Base-by-base conservation (phyloP, 495 filamentous ascomycete species). In the Hyaloscypha finlandica region DNA sequence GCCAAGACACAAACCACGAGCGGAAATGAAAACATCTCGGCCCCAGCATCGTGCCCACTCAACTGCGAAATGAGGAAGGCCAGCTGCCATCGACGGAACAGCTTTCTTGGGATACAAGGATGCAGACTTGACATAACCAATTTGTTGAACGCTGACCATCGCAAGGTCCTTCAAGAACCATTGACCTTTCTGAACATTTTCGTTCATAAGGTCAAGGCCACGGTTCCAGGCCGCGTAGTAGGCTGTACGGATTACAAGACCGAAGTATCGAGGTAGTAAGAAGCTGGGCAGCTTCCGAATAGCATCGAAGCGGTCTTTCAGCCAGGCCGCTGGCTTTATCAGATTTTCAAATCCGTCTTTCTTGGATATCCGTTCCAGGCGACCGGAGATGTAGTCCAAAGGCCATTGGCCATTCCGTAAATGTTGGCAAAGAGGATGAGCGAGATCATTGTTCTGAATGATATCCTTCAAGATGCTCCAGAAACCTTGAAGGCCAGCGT, bases 31-130 rank as follows among this genome's bases (percentile, higher is more conserved):
- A 16, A 96, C 89, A 78, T 99, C 96, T 29, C 96, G 88, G 48
- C 96, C 96, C 96, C 96, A 99, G 77, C 93, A 97, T 64, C 96
- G 85, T 62, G 95, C 92, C 92, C 95, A 99, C 66, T 94, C 89
- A 5, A 89, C 88, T 11, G 96, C 87, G 76, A 99, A 99, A 79
- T 99, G 96, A 14, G 96, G 96, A 22, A 99, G 79, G 3, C 96
- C 96, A 59, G 96, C 96, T 22, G 96, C 95, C 69, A 99, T 83
- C 55, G 90, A 93, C 25, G 93, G 90, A 4, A 97, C 92, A 37
- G 83, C 81, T 73, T 92, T 93, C 59, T 85, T 85, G 1, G 96
- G 94, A 84, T 92, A 97, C 25, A 99, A 78, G 12, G 95, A 97
- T 8, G 90, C 92, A 8, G 92, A 96, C 35, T 91, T 92, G 66